These are phyloP conservation scores for Litchi chinensis DNA, from an alignment of 345 rosid genomes.

Conservation along the genomic window DNA sequence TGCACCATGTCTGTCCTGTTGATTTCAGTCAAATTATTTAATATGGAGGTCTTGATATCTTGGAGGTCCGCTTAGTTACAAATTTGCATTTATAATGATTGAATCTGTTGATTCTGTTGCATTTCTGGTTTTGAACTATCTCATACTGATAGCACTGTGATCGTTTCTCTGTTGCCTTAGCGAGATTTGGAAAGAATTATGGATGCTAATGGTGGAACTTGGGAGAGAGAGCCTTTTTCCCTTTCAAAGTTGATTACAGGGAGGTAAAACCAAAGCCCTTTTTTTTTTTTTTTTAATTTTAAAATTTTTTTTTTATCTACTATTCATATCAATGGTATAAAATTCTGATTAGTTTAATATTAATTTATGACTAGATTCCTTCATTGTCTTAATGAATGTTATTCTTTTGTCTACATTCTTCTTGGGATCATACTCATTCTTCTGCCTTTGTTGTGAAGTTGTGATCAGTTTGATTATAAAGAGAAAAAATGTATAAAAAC, in stretches of 20 bases:
- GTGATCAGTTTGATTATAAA: not conserved
- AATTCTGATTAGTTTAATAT: not conserved
- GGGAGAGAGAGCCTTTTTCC: slow-evolving; percentile 84
- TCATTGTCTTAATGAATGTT: not conserved
- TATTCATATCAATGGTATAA: not conserved
- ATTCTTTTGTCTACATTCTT: not conserved
- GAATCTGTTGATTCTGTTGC: not conserved
- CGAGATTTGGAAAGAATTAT: slow-evolving; percentile 82
- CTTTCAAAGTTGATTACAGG: slow-evolving; percentile 42
- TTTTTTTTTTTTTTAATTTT: too few relatives aligned
- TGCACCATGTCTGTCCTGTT: not conserved
- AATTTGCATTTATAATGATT: not conserved
- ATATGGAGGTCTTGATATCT: too few relatives aligned
- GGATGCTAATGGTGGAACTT: slow-evolving; percentile 58
- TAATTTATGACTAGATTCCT: slow-evolving; percentile 3
- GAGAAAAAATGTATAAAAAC: not conserved
- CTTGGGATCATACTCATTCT: not conserved
- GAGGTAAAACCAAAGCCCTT: slow-evolving; percentile 44
- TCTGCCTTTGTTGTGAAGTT: not conserved
- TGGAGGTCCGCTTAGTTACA: not conserved
- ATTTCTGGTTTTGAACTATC: not conserved
- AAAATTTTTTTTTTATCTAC: too few relatives aligned
- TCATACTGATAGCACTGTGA: not conserved
- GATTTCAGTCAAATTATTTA: not conserved
- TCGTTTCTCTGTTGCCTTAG: slow-evolving; percentile 2